Conservation (phyloP, 164 flowering plant species). For the Chloranthus sessilifolius region DNA sequence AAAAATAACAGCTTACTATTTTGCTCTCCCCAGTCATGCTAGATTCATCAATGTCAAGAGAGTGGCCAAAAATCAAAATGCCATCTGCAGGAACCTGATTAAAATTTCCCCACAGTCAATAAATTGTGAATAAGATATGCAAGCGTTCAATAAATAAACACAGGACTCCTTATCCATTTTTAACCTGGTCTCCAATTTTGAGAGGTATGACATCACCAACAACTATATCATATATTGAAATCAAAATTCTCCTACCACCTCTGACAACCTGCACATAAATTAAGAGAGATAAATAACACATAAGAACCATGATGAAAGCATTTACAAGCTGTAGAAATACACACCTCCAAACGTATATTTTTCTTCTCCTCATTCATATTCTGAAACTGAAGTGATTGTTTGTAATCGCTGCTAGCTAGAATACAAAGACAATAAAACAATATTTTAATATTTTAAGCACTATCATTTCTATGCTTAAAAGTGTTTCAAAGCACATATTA, state of each 20-base stretch:
- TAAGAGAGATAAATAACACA: neutral
- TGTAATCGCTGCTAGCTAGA: slow-evolving; percentile 86
- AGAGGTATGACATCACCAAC: slow-evolving; percentile 93
- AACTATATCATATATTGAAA: slow-evolving; percentile 87
- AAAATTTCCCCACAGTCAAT: too few species aligned
- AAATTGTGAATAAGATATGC: neutral
- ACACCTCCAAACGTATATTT: slow-evolving; percentile 80
- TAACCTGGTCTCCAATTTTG: slow-evolving; percentile 90
- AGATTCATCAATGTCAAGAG: slow-evolving; percentile 32
- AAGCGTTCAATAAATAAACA: neutral
- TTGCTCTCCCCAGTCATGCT: slow-evolving; percentile 43
- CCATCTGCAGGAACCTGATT: slow-evolving; percentile 42
- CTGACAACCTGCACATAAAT: slow-evolving; percentile 47
- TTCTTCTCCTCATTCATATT: slow-evolving; percentile 85
- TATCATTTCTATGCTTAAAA: too few species aligned
- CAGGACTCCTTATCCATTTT: too few species aligned
- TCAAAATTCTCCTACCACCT: slow-evolving; percentile 67
- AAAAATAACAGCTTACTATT: slow-evolving; percentile 1
- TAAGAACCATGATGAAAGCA: neutral
- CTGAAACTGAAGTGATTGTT: slow-evolving; percentile 89
- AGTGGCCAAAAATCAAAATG: slow-evolving; percentile 29
- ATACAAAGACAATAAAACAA: slow-evolving; percentile 1
- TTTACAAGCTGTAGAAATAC: neutral
- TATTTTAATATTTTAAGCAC: too few species aligned
- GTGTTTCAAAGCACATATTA: too few species aligned